Evolutionary conservation across 495 filamentous ascomycete genomes (phyloP).

Genomic region (Penicillium angulare): DNA sequence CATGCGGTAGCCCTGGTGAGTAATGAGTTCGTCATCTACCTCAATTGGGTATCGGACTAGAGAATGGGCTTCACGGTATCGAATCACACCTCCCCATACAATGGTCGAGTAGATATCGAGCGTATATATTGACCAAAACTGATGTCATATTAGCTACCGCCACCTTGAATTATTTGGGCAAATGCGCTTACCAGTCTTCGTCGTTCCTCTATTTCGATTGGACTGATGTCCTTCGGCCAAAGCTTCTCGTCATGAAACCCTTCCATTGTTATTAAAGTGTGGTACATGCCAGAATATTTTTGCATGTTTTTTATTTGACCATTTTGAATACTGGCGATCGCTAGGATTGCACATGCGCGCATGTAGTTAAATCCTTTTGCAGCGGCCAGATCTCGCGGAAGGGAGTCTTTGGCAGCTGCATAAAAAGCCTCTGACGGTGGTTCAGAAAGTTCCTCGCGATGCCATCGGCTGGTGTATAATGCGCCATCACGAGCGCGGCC

Average conservation of each 20-base stretch:
- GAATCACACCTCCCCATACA: constrained; percentile 47
- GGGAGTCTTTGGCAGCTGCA: constrained; percentile 39
- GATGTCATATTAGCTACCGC: not conserved
- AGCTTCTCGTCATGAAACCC: constrained; percentile 48
- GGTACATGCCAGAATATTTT: constrained; percentile 46
- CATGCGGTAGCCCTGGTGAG: constrained; percentile 23
- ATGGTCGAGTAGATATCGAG: constrained; percentile 50
- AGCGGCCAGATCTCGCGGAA: constrained; percentile 36
- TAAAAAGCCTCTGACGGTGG: constrained; percentile 46
- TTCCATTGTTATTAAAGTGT: constrained; percentile 43
- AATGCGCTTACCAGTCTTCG: constrained; percentile 42
- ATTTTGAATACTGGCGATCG: constrained; percentile 47
- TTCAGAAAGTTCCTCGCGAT: constrained; percentile 25
- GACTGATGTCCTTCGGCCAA: constrained; percentile 43
- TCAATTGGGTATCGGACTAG: constrained; percentile 45
- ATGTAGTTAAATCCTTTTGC: constrained; percentile 43
- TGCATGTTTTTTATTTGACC: constrained; percentile 47
- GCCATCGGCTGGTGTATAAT: constrained; percentile 28
- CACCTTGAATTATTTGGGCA: not conserved
- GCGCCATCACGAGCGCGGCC: constrained; percentile 48
- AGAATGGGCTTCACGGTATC: constrained; percentile 42
- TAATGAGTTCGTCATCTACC: constrained; percentile 42
- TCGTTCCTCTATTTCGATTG: constrained; percentile 47
- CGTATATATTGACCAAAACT: constrained; percentile 56
- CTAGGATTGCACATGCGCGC: constrained; percentile 45